Evolutionary conservation across 2,329 filamentous ascomycete genomes (phyloP).

Genomic region (Stagonosporopsis chrysanthemi): DNA sequence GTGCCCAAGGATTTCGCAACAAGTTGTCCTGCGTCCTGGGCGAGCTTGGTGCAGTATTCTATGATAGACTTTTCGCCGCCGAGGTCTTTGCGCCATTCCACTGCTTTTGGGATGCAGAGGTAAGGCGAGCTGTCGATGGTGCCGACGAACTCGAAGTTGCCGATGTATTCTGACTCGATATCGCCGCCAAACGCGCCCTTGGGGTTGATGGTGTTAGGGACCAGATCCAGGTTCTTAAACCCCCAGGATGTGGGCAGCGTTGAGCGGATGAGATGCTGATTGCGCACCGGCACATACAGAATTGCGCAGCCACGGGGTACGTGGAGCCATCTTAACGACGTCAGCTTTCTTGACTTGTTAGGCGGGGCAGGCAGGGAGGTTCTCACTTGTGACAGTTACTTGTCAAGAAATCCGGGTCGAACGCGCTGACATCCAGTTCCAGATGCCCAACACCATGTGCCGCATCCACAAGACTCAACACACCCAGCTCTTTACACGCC

Average conservation of each 20-base stretch:
- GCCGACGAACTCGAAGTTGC: constrained; percentile 77
- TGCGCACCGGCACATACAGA: constrained; percentile 77
- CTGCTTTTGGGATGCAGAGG: constrained; percentile 73
- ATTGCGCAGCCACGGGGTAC: constrained; percentile 81
- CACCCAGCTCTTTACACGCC: constrained; percentile 69
- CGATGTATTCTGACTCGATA: constrained; percentile 67
- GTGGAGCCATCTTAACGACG: constrained; percentile 74
- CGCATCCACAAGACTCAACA: constrained; percentile 81
- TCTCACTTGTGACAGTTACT: constrained; percentile 68
- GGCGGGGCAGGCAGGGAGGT: neutral
- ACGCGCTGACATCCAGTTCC: constrained; percentile 67
- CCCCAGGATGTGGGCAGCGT: constrained; percentile 83
- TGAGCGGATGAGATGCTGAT: constrained; percentile 77
- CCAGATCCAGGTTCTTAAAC: constrained; percentile 57
- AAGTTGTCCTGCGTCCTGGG: constrained; percentile 66
- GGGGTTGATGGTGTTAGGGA: constrained; percentile 50
- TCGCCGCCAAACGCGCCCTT: constrained; percentile 27
- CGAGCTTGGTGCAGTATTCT: constrained; percentile 68
- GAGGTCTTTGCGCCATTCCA: constrained; percentile 73
- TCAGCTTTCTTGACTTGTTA: neutral
- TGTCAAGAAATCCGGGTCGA: constrained; percentile 86
- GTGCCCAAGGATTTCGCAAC: constrained; percentile 73
- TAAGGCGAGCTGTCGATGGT: constrained; percentile 78
- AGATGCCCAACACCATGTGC: constrained; percentile 87
- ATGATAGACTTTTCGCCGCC: constrained; percentile 77